Base-by-base conservation (phyloP, 441 rosid species). In the Adansonia gregorii region DNA sequence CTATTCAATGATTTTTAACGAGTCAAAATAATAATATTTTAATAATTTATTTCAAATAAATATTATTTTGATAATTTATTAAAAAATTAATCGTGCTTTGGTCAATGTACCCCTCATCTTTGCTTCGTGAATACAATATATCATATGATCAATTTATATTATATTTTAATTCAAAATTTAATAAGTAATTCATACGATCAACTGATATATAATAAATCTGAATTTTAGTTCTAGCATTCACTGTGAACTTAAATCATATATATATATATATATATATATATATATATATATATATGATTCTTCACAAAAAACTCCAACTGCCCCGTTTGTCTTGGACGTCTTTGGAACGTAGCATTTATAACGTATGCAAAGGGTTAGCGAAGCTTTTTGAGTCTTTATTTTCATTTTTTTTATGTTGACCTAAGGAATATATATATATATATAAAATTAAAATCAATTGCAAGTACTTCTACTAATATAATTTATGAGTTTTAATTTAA, bases 231-330 rank as follows among this genome's bases (percentile, higher is more conserved):
- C 41, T 4, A 35, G 6, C 41, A 35, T 35, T 2, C 54, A 49
- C 54, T 0, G 14, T 11, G 11, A 8, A 8, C 15, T 9, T 49
- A 8, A 49, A 35, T 49, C 54, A 49, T 10, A 49, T 49, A 49
- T 49, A 49, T 49, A 35, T 49, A 49, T 14, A 48, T 48, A 8
- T 48, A 48, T 48, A 8, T 49, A 9, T 10, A 49, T 49, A 35
- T 49, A 11, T 14, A 49, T 49, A 49, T 49, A 49, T 49, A 8
- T 45, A 9, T 9, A 45, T 45, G n/a, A n/a, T 35, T 4, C 41
- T 35, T 35, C 41, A 35, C 41, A 35, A 35, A 35, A 22, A 20
- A 48, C 55, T 20, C 72, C 61, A 71, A 52, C 60, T 71, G 74
- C 27, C 61, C 61, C 61, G n/a, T 51, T 52, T 71, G 61, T 31